Evolutionary conservation across 495 filamentous ascomycete species (phyloP).

Genomic region (Tricharina praecox): DNA sequence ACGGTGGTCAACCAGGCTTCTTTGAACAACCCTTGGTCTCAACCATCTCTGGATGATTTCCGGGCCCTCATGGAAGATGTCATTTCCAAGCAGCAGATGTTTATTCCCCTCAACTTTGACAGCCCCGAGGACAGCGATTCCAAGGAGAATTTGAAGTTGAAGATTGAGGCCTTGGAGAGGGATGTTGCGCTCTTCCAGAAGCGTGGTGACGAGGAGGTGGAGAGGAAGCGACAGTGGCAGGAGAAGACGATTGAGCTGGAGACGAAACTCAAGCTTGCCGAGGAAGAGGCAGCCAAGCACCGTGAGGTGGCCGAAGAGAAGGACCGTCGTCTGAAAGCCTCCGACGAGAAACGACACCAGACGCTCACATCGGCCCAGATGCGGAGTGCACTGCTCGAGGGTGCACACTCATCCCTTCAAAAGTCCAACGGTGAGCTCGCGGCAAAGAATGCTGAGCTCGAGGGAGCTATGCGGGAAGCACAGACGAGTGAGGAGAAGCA

Average conservation of each 20-base stretch:
- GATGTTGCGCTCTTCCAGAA: neutral
- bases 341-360: slow-evolving; percentile 24
- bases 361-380: slow-evolving; percentile 23
- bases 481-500: slow-evolving; percentile 16
- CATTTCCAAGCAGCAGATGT: slow-evolving; percentile 18
- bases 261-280: slow-evolving; percentile 21
- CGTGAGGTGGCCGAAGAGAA: slow-evolving; percentile 20
- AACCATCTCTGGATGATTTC: slow-evolving; percentile 21
- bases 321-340: slow-evolving; percentile 20
- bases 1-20: slow-evolving; percentile 13
- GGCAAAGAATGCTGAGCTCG: slow-evolving; percentile 18
- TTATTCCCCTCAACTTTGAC: slow-evolving; percentile 7
- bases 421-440: slow-evolving; percentile 22
- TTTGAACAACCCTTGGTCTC: slow-evolving; percentile 4
- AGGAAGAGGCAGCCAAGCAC: slow-evolving; percentile 21
- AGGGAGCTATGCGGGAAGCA: slow-evolving; percentile 18
- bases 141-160: slow-evolving; percentile 20
- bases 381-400: slow-evolving; percentile 24
- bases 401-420: slow-evolving; percentile 24
- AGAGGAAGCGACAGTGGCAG: slow-evolving; percentile 17
- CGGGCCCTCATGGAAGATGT: slow-evolving; percentile 21
- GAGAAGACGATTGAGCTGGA: slow-evolving; percentile 22
- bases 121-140: slow-evolving; percentile 10
- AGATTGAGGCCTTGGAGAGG: slow-evolving; percentile 10
- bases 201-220: slow-evolving; percentile 18